A percentile compares a stretch with the other conserved stretches of the same genome.
phyloP scores from a whole-genome alignment of 805 yeast species.

The Torulaspora maleeae region DNA sequence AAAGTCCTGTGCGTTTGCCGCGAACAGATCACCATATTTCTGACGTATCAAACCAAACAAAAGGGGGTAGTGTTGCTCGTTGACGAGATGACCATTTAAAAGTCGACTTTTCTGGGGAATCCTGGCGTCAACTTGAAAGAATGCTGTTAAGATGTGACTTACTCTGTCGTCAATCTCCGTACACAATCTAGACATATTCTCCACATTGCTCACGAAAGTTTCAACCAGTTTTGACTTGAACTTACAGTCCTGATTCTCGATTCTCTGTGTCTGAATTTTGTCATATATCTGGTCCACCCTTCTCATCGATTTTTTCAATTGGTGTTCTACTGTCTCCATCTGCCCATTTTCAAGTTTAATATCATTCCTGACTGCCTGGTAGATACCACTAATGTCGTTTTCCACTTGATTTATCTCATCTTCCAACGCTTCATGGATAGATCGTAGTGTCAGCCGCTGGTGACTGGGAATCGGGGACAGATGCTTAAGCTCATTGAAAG shows the following conservation, averaged over 20 bases:
- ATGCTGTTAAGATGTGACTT: conserved; percentile 17
- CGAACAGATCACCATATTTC: conserved; percentile 8
- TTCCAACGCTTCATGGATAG: conserved; percentile 25
- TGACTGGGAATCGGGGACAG: conserved; percentile 17
- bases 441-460: conserved; percentile 16
- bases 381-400: conserved; percentile 20
- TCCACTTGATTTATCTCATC: conserved; percentile 23
- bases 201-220: conserved; percentile 6
- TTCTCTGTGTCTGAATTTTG: conserved; percentile 15
- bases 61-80: conserved; percentile 42
- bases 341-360: conserved; percentile 32
- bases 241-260: conserved; percentile 7
- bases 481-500: conserved; percentile 18
- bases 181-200: conserved; percentile 10
- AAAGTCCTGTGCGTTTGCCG: neutral
- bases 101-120: conserved; percentile 39
- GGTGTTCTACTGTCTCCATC: conserved; percentile 25
- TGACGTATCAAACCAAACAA: conserved; percentile 32
- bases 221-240: conserved; percentile 13
- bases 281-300: conserved; percentile 22
- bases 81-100: conserved; percentile 36
- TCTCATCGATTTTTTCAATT: conserved; percentile 22
- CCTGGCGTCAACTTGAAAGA: conserved; percentile 35
- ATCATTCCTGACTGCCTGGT: conserved; percentile 26
- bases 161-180: conserved; percentile 13